Base-by-base conservation (phyloP, 1,284 basidiomycete genomes). In the Austropuccinia psidii region DNA sequence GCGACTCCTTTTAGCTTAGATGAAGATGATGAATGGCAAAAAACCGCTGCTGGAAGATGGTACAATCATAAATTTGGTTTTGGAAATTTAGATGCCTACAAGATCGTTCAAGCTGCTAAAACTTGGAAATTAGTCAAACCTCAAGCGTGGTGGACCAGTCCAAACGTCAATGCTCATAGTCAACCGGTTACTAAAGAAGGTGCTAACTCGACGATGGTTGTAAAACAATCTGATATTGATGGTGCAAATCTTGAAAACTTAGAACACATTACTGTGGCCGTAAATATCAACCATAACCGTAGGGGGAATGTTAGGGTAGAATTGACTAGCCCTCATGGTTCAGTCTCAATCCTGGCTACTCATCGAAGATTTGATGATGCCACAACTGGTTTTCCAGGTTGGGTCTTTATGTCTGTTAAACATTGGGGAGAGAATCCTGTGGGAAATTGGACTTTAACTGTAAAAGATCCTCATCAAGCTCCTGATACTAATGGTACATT, bases 41-140 rank as follows among this genome's bases (percentile, higher is more conserved):
- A 81, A 61, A 98, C 90, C 1, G 87, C 90, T 3, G 83, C 84
- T 0, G 93, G 92, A 6, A 85, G 89, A 52, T 85, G 83, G 54
- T 99, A 90, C 83, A 95, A 92, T 80, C 98, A 99, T 85, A 98
- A 98, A 81, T 98, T 95, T 78, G 96, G 96, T 1, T 99, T 89
- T 79, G 96, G 96, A 27, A 87, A 87, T 52, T 84, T 98, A 75
- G 90, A 97, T 80, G 95, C 89, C 0, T 90, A 88, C 67, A 84
- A 82, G 52, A 93, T 91, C 77, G 88, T 98, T 76, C 89, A 87
- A 75, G 88, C 89, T 0, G 91, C 93, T 2, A 85, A 88, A 78
- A 81, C 83, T 2, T 98, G 94, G 92, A 81, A 88, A 73, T 85
- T 90, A 11, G 93, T 97, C 78, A 97, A 95, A 79, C 93, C 95